Base-by-base conservation (phyloP, 352 stramenopile species). In the Phytophthora macrochlamydospora region DNA sequence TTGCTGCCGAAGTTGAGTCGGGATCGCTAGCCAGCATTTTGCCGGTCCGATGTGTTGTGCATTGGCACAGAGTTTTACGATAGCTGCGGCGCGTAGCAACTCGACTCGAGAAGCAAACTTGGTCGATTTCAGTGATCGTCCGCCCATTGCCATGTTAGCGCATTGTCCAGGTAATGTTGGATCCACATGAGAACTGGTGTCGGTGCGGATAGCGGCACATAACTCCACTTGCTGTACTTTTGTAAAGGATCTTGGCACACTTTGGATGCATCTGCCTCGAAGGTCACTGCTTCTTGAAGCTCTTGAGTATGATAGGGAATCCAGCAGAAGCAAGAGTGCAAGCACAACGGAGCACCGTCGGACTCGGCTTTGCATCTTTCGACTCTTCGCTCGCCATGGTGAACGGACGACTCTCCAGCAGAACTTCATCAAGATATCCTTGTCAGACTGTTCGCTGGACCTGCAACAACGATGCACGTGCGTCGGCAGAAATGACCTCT, bases 21-120 rank as follows among this genome's bases (percentile, higher is more conserved):
- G 59, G 33, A 83, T 52, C 3, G 60, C 50, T 1, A 70, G 37
- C 83, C 83, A 92, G n/a, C 83, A 90, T 18, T 56, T 58, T n/a
- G 71, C 81, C 30, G 79, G 83, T 11, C 59, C 73, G 33, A 31
- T 55, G 38, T 53, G 56, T 2, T 38, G 51, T 9, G 60, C 52
- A 28, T 28, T 28, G 7, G 71, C 38, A 48, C 75, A 84, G 7
- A 82, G 59, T 46, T 65, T 46, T 9, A 73, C 56, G 43, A 85
- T 66, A 11, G 64, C 65, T 0, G 31, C 64, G 9, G 35, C 54
- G 30, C 69, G 69, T 30, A 71, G 53, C n/a, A 65, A 8, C 18
- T 75, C 67, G 14, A 63, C 50, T 60, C 69, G 48, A 32, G 69
- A 58, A 31, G 64, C 58, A 56, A 73, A 57, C 43, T 73, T 76